phyloP scores from a whole-genome alignment of 2,329 filamentous ascomycete genomes.

The Ceratocystiopsis brevicomis region DNA sequence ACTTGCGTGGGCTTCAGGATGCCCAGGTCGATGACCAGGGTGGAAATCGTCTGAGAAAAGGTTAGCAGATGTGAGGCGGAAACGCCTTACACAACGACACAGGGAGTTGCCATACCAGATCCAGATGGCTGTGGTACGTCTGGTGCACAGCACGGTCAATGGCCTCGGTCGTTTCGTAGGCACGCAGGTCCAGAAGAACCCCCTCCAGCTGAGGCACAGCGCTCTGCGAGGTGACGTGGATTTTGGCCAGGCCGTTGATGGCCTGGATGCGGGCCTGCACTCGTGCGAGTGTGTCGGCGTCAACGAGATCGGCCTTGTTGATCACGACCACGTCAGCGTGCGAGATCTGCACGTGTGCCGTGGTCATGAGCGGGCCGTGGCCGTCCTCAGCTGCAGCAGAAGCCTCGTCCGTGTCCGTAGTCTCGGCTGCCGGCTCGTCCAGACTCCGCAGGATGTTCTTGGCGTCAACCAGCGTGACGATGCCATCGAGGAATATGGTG shows the following conservation, averaged over 20 bases:
- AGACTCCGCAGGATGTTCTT: conserved; percentile 75
- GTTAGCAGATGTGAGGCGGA: not conserved
- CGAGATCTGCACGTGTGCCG: conserved; percentile 87
- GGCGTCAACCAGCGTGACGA: conserved; percentile 87
- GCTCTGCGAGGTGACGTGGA: conserved; percentile 66
- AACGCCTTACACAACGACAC: not conserved
- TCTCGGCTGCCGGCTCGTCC: conserved; percentile 45
- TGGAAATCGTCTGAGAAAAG: conserved; percentile 53
- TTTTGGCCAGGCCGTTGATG: conserved; percentile 77
- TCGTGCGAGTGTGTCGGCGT: conserved; percentile 42
- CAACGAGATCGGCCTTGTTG: conserved; percentile 83
- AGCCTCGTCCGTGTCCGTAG: conserved; percentile 28
- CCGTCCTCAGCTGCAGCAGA: conserved; percentile 31
- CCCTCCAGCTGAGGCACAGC: conserved; percentile 68
- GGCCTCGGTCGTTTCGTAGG: conserved; percentile 66
- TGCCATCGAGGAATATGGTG: conserved; percentile 89
- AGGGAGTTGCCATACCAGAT: conserved; percentile 36
- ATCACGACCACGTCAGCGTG: conserved; percentile 90
- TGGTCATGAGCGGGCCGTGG: conserved; percentile 58
- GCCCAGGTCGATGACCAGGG: conserved; percentile 52
- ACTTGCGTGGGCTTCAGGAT: conserved; percentile 38
- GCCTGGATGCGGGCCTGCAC: conserved; percentile 56
- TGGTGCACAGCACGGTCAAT: conserved; percentile 57
- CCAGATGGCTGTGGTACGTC: conserved; percentile 57
- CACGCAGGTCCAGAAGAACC: conserved; percentile 73